Evolutionary conservation across 2,329 filamentous ascomycete species (phyloP).

Genomic region (Penicillium sp.): DNA sequence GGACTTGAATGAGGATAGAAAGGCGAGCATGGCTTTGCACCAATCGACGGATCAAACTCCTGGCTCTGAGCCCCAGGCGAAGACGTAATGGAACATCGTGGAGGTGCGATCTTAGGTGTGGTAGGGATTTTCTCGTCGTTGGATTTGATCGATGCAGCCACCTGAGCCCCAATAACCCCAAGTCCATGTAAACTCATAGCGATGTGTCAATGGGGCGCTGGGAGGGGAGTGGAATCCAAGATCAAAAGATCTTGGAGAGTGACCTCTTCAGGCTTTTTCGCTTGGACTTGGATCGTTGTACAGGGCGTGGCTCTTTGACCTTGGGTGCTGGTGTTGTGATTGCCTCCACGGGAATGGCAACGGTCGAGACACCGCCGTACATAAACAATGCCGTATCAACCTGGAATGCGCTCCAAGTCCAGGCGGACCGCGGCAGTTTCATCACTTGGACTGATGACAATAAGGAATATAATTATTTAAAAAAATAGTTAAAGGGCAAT

Average conservation of each 20-base stretch:
- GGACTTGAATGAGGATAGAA: slow-evolving; percentile 44
- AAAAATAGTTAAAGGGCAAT: background rate
- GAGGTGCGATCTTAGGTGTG: slow-evolving; percentile 9
- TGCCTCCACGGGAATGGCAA: slow-evolving; percentile 15
- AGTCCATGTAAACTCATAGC: slow-evolving; percentile 26
- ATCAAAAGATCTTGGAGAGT: slow-evolving; percentile 14
- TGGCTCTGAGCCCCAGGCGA: slow-evolving; percentile 12
- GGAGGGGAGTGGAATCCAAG: background rate
- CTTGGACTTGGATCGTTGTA: slow-evolving; percentile 9
- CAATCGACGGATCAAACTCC: slow-evolving; percentile 40
- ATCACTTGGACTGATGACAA: slow-evolving; percentile 13
- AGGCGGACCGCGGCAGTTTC: slow-evolving; percentile 15
- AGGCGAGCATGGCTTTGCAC: slow-evolving; percentile 43
- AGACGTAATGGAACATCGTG: slow-evolving; percentile 18
- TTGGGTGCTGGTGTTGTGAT: slow-evolving; percentile 11
- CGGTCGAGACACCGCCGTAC: slow-evolving; percentile 19
- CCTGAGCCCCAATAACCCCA: slow-evolving; percentile 26
- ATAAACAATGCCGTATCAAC: slow-evolving; percentile 26
- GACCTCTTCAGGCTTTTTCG: slow-evolving; percentile 12
- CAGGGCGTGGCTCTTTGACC: background rate
- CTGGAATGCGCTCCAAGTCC: slow-evolving; percentile 24
- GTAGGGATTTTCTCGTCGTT: slow-evolving; percentile 20
- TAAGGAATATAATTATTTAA: slow-evolving; percentile 1
- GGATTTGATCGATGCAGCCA: slow-evolving; percentile 23
- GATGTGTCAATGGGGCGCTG: background rate